Evolutionary conservation across 257 asterid genomes (phyloP), one percentile per base, ranked within the genome.

Genomic region (Solanum lycopersicoides): DNA sequence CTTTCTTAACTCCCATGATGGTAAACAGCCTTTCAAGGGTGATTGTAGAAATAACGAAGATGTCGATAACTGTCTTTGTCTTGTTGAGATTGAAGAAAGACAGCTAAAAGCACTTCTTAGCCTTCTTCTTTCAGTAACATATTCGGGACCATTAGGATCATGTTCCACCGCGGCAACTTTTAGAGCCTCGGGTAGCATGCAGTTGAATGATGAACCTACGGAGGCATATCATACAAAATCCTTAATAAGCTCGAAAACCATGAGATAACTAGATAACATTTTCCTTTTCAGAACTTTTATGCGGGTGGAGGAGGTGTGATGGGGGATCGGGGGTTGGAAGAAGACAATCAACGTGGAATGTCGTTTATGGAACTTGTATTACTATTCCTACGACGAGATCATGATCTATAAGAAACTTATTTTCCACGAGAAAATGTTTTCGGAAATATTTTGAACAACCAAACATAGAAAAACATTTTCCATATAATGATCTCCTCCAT

Each of bases 161-260:
- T 94, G 95, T 91, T 95, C 93, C 25, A 92, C 98, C 0, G 93
- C 93, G 18, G 92, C 90, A 10, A 94, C 92, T 90, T 92, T 95
- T 13, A 96, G 95, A 87, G 95, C 93, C 91, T 96, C 97, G 0
- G 99, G 99, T 47, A 96, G 86, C 72, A 93, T 89, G 72, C 91
- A 96, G 93, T 90, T 95, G 93, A 95, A 96, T 45, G 93, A 85
- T 32, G 94, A 94, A 92, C 98, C 99, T 96, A 25, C 18, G 44
- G 63, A 15, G 50, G 66, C 15, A 44, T 35, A 85, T 30, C 77
- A 66, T 45, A 42, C 21, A 3, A 44, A 34, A 42, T 79, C 66
- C 66, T 79, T 44, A 79, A 25, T 28, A 44, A 25, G 25, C 3
- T 77, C 5, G 83, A 42, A 42, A 77, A 25, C 18, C 25, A 80